Evolutionary conservation across 2,329 filamentous ascomycete genomes (phyloP), one percentile per base, ranked within the genome.

Genomic region (Neofusicoccum parvum): DNA sequence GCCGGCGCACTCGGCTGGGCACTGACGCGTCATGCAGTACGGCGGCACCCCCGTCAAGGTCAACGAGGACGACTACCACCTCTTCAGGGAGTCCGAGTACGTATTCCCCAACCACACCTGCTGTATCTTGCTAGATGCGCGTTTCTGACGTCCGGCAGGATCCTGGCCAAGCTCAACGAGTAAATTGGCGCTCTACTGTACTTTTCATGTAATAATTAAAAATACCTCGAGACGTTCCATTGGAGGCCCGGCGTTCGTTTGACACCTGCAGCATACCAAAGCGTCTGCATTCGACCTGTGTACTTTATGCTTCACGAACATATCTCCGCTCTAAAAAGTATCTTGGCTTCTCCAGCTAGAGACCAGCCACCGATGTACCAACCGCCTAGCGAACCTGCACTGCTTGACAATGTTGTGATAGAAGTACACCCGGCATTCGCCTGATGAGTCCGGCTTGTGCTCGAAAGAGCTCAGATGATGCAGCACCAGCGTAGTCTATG

Each of bases 141-240:
- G 66, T 37, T 50, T 37, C 54, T 68, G 45, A 68, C 62, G 39
- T 9, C n/a, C 27, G 45, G 32, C 74, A 97, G 94, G 80, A 92
- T 99, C 73, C 88, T 99, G 68, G 95, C 95, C 80, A 99, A 98
- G 90, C 97, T 99, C 87, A 97, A 92, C 83, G 94, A 98, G 87
- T 97, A 92, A 85, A 62, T 85, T 36, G 32, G 51, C 49, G 64
- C 12, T 43, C n/a, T 39, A 17, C 11, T 60, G 58, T 65, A 65
- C 36, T 60, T 56, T 65, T 34, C 64, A 65, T 65, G 64, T 60
- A 50, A 60, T 65, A 60, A 65, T 43, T 45, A 48, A 65, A 59
- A 60, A 39, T 39, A 60, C 53, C 54, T 59, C 53, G 64, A 65
- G 49, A 65, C 64, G 51, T 58, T 37, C 48, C 37, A 50, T 59